Evolutionary conservation across 352 stramenopile genomes (phyloP), one percentile per base, ranked within the genome.

Genomic region (Aphanomyces cochlioides): DNA sequence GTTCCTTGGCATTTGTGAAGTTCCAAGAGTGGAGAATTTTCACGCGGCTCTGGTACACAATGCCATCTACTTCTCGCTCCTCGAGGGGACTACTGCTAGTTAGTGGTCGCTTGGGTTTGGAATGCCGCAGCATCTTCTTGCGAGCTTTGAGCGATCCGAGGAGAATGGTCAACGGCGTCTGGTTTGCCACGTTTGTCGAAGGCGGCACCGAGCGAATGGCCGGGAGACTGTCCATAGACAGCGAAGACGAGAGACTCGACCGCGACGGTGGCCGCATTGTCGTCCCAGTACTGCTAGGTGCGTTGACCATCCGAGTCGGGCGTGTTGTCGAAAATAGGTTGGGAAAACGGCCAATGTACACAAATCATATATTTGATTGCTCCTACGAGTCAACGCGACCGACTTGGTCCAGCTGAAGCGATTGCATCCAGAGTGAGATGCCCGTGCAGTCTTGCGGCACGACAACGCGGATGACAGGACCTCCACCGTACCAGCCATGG

Each of bases 101-200:
- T 37, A 43, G 10, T 34, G 40, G 10, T 12, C 43, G 43, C 19
- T 48, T 48, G 40, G 53, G 54, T 15, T 36, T 37, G 19, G 54
- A 45, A 17, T 61, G 40, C 19, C 48, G 48, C 7, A 70, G 59
- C 64, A 64, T 70, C 40, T 70, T 70, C 39, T 70, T 70, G 10
- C 64, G 64, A n/a, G 64, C 64, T 36, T 70, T 70, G 64, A 70
- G 64, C 17, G 64, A 63, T 4, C 64, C 64, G 38, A 70, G 54
- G 8, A 37, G n/a, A 7, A 61, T 2, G 17, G 54, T 37, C 19
- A 5, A 45, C 3, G 54, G 54, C 6, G 54, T 40, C 15, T 61
- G 54, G 36, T 61, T 40, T 12, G n/a, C 13, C 5, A 40, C 43
- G 19, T 12, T n/a, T 8, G 54, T n/a, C 17, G 54, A 50, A n/a